These are phyloP conservation scores for Globisporangium cylindrosporum DNA, from an alignment of 352 stramenopile genomes.

Conservation along the genomic window DNA sequence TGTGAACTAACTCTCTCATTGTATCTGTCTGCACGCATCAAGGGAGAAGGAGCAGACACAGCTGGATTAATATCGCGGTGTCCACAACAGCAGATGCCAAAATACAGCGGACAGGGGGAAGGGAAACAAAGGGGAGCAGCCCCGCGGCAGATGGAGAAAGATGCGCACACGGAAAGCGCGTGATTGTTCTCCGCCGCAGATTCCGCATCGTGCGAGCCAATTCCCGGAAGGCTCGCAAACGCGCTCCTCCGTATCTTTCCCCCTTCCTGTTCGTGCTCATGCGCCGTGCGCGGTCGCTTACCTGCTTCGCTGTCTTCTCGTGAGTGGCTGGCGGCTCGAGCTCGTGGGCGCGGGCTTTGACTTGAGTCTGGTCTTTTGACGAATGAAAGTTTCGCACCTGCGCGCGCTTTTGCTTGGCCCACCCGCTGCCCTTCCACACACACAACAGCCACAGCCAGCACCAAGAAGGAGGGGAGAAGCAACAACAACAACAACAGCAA, in stretches of 20 bases:
- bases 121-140: background rate
- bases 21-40: conserved; percentile 30
- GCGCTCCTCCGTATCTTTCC: background rate
- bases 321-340: conserved; percentile 50
- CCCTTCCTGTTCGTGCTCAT: background rate
- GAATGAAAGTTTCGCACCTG: conserved; percentile 68
- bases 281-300: conserved; percentile 15
- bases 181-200: background rate
- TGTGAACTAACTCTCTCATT: conserved; percentile 97
- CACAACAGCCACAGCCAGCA: background rate
- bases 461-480: conserved; percentile 1
- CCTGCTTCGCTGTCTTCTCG: conserved; percentile 40
- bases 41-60: conserved; percentile 15
- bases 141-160: conserved; percentile 4
- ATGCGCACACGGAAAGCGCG: background rate
- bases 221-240: background rate
- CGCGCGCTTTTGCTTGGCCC: background rate
- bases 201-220: background rate
- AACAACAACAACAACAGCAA: background rate
- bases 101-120: background rate
- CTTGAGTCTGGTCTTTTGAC: conserved; percentile 80
- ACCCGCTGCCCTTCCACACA: background rate
- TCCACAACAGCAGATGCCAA: background rate
- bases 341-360: conserved; percentile 61
- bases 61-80: background rate